Evolutionary conservation across 768 basidiomycete species (phyloP), one percentile per base, ranked within the genome.

Genomic region (Suillus subaureus): DNA sequence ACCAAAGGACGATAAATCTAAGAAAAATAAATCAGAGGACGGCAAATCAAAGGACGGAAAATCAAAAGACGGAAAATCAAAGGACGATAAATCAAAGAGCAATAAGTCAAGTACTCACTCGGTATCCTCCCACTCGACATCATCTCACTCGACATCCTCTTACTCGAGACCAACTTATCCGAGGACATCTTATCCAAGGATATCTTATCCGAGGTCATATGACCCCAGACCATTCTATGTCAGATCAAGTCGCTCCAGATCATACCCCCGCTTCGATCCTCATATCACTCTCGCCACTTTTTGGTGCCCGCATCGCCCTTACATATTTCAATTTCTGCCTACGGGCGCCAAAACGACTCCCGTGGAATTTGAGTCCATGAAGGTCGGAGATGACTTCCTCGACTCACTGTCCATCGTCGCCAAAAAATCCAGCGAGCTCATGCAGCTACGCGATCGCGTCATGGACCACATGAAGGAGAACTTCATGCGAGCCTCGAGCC

Each of bases 241-340:
- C 23, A 16, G 49, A 51, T 23, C 12, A 26, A 5, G 0, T 52
- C 16, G 6, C 52, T 42, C 58, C 12, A 42, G 58, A 60, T 60
- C 58, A 60, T 60, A 42, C 58, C 58, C 58, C 26, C 39, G 26
- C 58, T 60, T 60, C 40, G 40, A 60, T 6, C 28, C 58, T 13
- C 58, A 60, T 13, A 21, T 60, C 4, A 60, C 58, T 3, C 58
- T 60, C 28, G 58, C 28, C 26, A 60, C 58, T 21, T 60, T 60
- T 40, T 42, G 6, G 11, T 28, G 26, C 28, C 37, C 58, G 11
- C 18, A 55, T 37, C 31, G 33, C 26, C 58, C 58, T 21, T 21
- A 1, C 39, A 28, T 42, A 21, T 43, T 28, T 28, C 58, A 42
- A 13, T 28, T 60, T 12, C 5, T 60, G 40, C 37, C 58, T 42